These are phyloP conservation scores for Ascochyta fabae DNA, from an alignment of 2,329 filamentous ascomycete genomes.

Conservation along the genomic window DNA sequence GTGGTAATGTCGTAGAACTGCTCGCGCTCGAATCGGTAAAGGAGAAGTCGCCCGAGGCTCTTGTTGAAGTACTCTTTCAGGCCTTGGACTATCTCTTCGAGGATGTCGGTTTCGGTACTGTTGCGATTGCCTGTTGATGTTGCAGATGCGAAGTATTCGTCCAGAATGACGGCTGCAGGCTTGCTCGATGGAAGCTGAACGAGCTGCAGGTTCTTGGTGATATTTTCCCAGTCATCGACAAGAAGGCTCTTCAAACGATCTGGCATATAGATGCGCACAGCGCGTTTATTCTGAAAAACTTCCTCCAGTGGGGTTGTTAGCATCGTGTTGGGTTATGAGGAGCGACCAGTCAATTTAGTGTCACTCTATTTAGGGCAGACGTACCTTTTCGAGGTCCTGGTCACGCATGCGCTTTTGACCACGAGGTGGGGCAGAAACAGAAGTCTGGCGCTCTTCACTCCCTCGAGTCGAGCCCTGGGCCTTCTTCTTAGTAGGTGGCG, in stretches of 20 bases:
- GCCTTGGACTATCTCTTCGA: conserved; percentile 87
- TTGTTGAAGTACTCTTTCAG: conserved; percentile 95
- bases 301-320: conserved; percentile 72
- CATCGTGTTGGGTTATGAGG: background rate
- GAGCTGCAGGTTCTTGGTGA: conserved; percentile 92
- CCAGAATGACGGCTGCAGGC: conserved; percentile 77
- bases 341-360: background rate
- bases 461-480: conserved; percentile 68
- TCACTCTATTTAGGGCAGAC: conserved; percentile 19
- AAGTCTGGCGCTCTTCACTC: conserved; percentile 77
- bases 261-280: conserved; percentile 84
- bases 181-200: conserved; percentile 81
- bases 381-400: conserved; percentile 81
- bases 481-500: conserved; percentile 61
- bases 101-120: conserved; percentile 78
- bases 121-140: conserved; percentile 64
- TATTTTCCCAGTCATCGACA: conserved; percentile 98
- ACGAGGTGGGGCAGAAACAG: conserved; percentile 62
- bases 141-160: conserved; percentile 80
- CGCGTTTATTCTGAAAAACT: conserved; percentile 79
- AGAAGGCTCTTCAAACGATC: conserved; percentile 90
- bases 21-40: conserved; percentile 92
- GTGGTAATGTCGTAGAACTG: conserved; percentile 83
- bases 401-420: conserved; percentile 78
- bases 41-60: conserved; percentile 81